Conservation (phyloP, 768 basidiomycete species). For the Panellus pusillus region DNA sequence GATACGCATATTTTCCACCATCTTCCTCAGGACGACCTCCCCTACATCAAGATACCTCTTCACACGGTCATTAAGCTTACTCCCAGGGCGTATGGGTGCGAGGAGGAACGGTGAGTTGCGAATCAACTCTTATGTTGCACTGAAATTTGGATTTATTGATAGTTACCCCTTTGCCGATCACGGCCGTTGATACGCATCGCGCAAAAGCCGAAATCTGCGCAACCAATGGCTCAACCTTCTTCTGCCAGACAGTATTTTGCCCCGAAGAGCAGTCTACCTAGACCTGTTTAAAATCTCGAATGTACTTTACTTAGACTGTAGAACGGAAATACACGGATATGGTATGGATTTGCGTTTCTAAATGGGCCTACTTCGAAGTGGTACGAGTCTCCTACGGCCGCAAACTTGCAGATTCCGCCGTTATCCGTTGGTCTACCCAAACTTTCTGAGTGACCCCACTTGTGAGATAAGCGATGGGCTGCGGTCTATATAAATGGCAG, state of each 20-base stretch:
- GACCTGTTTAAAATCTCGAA: slow-evolving; percentile 1
- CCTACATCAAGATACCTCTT: slow-evolving; percentile 95
- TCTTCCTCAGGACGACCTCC: slow-evolving; percentile 87
- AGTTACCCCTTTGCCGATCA: slow-evolving; percentile 87
- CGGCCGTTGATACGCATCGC: slow-evolving; percentile 92
- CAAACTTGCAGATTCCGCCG: too few relatives aligned
- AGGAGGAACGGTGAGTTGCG: slow-evolving; percentile 78
- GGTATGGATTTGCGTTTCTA: not conserved
- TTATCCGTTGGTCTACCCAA: not conserved
- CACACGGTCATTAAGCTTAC: slow-evolving; percentile 99
- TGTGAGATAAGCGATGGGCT: not conserved
- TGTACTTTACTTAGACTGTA: slow-evolving; percentile 4
- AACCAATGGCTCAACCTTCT: slow-evolving; percentile 33
- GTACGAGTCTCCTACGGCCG: slow-evolving; percentile 6
- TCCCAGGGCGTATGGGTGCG: slow-evolving; percentile 97
- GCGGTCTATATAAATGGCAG: not conserved
- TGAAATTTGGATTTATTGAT: slow-evolving; percentile 4
- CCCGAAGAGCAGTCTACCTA: slow-evolving; percentile 18
- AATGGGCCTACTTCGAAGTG: slow-evolving; percentile 8
- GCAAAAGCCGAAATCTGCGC: slow-evolving; percentile 50
- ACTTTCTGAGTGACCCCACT: slow-evolving; percentile 11
- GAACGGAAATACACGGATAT: not conserved
- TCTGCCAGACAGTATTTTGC: slow-evolving; percentile 48
- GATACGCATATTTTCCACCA: slow-evolving; percentile 96
- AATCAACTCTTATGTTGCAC: not conserved